Evolutionary conservation across 108 stramenopile species (phyloP).

Genomic region (Cyclotella baltica): DNA sequence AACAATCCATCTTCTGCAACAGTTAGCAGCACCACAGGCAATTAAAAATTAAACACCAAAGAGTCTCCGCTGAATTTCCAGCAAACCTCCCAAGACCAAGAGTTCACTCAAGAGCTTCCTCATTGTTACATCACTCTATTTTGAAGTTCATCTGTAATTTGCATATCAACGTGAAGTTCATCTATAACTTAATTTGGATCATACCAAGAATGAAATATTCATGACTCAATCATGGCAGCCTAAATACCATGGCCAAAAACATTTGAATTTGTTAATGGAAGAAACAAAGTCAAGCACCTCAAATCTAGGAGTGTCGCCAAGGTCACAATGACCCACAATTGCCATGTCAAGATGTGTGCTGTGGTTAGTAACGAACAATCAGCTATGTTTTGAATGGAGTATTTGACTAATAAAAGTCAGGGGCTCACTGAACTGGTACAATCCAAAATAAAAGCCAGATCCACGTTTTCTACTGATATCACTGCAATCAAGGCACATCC

Average conservation of each 20-base stretch:
- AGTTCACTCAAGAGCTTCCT: no score
- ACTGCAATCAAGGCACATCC: constrained; percentile 33
- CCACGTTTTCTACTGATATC: constrained; percentile 41
- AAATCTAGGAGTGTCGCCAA: constrained; percentile 28
- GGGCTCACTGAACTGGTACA: constrained; percentile 42
- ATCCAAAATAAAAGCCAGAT: constrained; percentile 53
- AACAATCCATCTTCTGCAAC: no score
- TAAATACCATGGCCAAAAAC: constrained; percentile 25
- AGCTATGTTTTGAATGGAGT: constrained; percentile 36
- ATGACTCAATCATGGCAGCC: constrained; percentile 27
- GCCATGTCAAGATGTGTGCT: constrained; percentile 41
- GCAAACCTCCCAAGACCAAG: no score
- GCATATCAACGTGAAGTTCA: constrained; percentile 37
- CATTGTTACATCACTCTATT: no score
- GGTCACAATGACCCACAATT: constrained; percentile 47
- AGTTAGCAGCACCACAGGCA: no score
- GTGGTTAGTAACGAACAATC: constrained; percentile 30
- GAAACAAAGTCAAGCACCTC: constrained; percentile 47
- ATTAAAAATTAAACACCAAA: no score
- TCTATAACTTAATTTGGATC: no score
- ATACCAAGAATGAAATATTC: constrained; percentile 58
- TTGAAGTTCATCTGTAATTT: constrained; percentile 29
- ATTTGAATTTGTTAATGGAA: constrained; percentile 35
- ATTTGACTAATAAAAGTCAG: constrained; percentile 38
- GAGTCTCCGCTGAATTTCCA: no score